phyloP scores from a whole-genome alignment of 1,284 basidiomycete species.

The Rhodotorula sp. region DNA sequence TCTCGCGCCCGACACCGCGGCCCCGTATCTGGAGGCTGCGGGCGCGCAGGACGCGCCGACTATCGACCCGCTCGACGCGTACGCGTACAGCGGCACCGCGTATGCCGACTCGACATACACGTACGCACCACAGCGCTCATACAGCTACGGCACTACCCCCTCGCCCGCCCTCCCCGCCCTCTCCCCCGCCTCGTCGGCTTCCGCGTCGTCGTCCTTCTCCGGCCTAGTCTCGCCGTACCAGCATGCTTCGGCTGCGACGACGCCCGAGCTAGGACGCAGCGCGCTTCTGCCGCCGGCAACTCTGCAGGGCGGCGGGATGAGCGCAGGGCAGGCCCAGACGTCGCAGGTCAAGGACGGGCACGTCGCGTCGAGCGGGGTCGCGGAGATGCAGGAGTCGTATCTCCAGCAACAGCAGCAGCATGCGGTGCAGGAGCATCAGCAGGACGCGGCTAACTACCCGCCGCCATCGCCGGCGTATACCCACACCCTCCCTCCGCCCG shows the following conservation, averaged over 20 bases:
- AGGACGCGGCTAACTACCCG: not conserved
- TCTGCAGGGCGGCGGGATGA: not conserved
- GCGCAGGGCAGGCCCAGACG: not conserved
- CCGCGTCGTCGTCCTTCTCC: slow-evolving; percentile 19
- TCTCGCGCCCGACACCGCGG: not conserved
- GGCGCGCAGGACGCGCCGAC: not conserved
- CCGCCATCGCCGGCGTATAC: not conserved
- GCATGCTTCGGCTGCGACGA: not conserved
- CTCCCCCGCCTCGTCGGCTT: slow-evolving; percentile 20
- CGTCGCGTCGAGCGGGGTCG: slow-evolving; percentile 3
- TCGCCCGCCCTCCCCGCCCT: slow-evolving; percentile 19
- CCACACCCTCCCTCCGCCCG: not conserved
- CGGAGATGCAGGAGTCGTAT: slow-evolving; percentile 27
- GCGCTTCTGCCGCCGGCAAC: slow-evolving; percentile 3
- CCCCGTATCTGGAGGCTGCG: not conserved
- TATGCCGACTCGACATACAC: slow-evolving; percentile 11
- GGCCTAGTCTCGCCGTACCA: slow-evolving; percentile 16
- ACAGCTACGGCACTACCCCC: slow-evolving; percentile 2
- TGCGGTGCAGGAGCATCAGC: no score
- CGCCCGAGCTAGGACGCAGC: not conserved
- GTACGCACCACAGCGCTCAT: slow-evolving; percentile 5
- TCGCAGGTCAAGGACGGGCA: not conserved
- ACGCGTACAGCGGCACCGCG: not conserved
- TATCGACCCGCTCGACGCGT: not conserved
- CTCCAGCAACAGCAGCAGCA: slow-evolving; percentile 5